These are phyloP conservation scores for Phytophthora tubulina DNA, from an alignment of 352 stramenopile genomes.

Conservation along the genomic window DNA sequence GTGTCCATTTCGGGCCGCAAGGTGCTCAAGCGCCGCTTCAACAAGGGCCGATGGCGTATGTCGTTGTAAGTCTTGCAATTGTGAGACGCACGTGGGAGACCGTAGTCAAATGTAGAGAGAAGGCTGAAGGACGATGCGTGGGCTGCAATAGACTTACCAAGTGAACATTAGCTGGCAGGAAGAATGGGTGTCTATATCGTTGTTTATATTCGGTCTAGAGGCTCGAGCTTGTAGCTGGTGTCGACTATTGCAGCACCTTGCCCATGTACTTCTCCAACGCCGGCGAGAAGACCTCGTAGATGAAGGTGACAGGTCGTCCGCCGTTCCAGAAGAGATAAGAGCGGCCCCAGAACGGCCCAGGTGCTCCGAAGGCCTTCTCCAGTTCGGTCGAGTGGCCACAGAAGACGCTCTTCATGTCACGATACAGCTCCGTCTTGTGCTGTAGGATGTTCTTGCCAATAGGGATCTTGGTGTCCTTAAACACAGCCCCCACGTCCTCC, in stretches of 20 bases:
- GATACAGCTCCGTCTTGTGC: conserved; percentile 88
- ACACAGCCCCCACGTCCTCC: conserved; percentile 73
- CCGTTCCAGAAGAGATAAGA: conserved; percentile 90
- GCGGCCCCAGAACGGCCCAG: conserved; percentile 83
- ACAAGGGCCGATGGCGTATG: conserved; percentile 88
- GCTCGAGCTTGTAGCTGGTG: conserved; percentile 1
- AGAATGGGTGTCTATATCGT: conserved; percentile 22
- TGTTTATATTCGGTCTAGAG: conserved; percentile 8
- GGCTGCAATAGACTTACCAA: conserved; percentile 41
- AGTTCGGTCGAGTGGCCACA: conserved; percentile 65
- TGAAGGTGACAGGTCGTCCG: conserved; percentile 81
- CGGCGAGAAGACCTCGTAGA: conserved; percentile 91
- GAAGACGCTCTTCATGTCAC: conserved; percentile 88
- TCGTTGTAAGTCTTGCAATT: conserved; percentile 59
- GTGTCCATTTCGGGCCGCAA: conserved; percentile 83
- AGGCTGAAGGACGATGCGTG: conserved; percentile 18
- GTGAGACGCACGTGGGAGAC: conserved; percentile 11
- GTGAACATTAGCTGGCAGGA: conserved; percentile 33
- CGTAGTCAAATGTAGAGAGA: conserved; percentile 12
- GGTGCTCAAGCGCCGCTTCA: conserved; percentile 80
- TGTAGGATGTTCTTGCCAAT: conserved; percentile 87
- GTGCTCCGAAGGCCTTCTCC: conserved; percentile 69
- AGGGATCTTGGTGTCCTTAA: conserved; percentile 83
- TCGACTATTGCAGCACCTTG: conserved; percentile 53
- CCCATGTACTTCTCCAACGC: conserved; percentile 84